Evolutionary conservation across 805 yeast species (phyloP), one percentile per base, ranked within the genome.

Genomic region (Phaffomyces antillensis): DNA sequence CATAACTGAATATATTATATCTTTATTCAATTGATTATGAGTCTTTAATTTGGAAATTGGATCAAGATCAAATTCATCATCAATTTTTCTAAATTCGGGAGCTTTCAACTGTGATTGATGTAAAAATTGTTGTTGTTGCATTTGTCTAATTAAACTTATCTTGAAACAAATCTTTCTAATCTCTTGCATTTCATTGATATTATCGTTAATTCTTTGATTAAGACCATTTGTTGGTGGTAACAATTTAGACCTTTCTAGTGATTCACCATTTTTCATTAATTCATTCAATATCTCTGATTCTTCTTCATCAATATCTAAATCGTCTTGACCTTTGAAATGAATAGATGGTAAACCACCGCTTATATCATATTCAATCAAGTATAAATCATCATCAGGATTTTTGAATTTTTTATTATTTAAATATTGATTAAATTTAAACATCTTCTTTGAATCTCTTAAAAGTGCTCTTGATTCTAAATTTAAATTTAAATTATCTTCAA

Each of bases 121-220:
- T 41, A 84, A 68, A 61, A 79, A 81, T 47, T 79, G 83, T 41
- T 83, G 86, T 17, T 84, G 84, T 64, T 93, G 98, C 83, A 93
- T 83, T 58, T 90, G 90, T 52, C 96, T 72, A 47, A 93, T 86
- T 40, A 89, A 67, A 5, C 91, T 81, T 18, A 93, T 86, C 61
- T 90, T 90, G 66, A 88, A 86, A 60, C 97, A 90, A 5, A 87
- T 72, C 51, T 82, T 85, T 46, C 99, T 71, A 32, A 93, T 85
- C 53, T 88, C 88, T 65, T 91, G 97, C 72, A 93, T 86, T 51
- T 83, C 76, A 2, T 71, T 66, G 37, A 93, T 81, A 54, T 90
- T 93, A 18, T 74, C 72, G 53, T 76, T 71, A 45, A 86, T 67
- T 9, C 78, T 67, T 15, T 73, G 71, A 45, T 80, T 77, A 40